Base-by-base conservation (phyloP, 164 flowering plant genomes). In the Piper betle region DNA sequence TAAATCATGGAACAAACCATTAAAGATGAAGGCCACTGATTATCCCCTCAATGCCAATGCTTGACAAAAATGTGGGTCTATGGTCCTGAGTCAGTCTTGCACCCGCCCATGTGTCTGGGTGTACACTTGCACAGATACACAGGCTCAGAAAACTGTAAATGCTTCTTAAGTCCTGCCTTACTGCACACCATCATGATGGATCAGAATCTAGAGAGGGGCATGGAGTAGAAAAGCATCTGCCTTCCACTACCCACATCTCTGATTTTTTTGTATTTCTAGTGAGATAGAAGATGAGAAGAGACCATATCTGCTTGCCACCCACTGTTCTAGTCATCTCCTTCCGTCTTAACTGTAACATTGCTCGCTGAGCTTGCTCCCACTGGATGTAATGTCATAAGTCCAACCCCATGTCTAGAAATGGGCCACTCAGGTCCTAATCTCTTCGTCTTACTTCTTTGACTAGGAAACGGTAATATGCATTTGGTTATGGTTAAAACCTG, bases 171-270 rank as follows among this genome's bases (percentile, higher is more conserved):
- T 46, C 50, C 62, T 60, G 62, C 62, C 53, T 60, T 40, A 37
- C 62, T 60, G 53, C 52, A 41, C 52, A 42, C 62, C 62, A 43
- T 60, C 62, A 60, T 60, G 62, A 19, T 60, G 52, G 53, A 42
- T 25, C 16, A 60, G 62, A 40, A 43, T 60, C 62, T 60, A 17
- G 1, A 25, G 33, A 60, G 37, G 43, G 62, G 62, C 37, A 60
- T 60, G 53, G 52, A 60, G 42, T 41, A 52, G 15, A 60, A 6
- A 18, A 38, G 11, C 43, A 42, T 17, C 43, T 41, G 52, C 43
- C 18, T 18, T 37, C 52, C 42, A 41, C 52, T 16, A 41, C 62
- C 53, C 15, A 19, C 12, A 41, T 40, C 62, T 37, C 19, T 60
- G 25, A 60, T n/a, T 20, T 43, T 53, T 15, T 46, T 11, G 33